These are phyloP conservation scores for Aspergillus sp. DNA, from an alignment of 2,329 filamentous ascomycete species.

Conservation along the genomic window DNA sequence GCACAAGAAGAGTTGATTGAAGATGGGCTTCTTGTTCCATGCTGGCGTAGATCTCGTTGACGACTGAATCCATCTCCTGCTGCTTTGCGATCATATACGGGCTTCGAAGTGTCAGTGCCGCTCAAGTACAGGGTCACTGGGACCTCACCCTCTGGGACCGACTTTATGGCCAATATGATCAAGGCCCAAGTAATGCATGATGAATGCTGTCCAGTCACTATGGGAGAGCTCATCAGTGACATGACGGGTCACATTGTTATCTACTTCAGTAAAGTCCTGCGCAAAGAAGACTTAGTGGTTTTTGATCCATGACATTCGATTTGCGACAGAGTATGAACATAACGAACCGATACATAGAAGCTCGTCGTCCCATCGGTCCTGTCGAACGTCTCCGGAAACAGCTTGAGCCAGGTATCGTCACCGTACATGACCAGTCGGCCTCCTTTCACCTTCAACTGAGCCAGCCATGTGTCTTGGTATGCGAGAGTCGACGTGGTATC, in stretches of 20 bases:
- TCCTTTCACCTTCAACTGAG: slow-evolving; percentile 70
- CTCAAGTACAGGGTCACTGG: not conserved
- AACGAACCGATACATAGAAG: slow-evolving; percentile 89
- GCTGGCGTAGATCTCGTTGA: slow-evolving; percentile 64
- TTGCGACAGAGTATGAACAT: slow-evolving; percentile 1
- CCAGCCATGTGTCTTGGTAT: slow-evolving; percentile 89
- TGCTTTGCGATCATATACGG: slow-evolving; percentile 91
- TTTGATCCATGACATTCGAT: slow-evolving; percentile 1
- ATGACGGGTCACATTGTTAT: slow-evolving; percentile 93
- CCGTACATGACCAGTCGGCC: slow-evolving; percentile 90
- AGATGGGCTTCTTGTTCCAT: slow-evolving; percentile 65
- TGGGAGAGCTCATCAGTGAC: slow-evolving; percentile 64
- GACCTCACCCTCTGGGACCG: slow-evolving; percentile 63
- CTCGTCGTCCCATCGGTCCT: slow-evolving; percentile 87
- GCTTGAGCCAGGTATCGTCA: slow-evolving; percentile 95
- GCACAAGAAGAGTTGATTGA: slow-evolving; percentile 66
- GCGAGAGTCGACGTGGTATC: slow-evolving; percentile 83
- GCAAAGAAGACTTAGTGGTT: slow-evolving; percentile 9
- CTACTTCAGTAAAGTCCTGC: slow-evolving; percentile 94
- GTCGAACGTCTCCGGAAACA: slow-evolving; percentile 83
- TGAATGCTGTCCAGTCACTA: slow-evolving; percentile 83
- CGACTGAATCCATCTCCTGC: slow-evolving; percentile 80
- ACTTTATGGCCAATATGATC: slow-evolving; percentile 98
- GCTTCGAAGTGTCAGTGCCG: slow-evolving; percentile 37
- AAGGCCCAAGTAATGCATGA: slow-evolving; percentile 89